Percentiles rank a stretch among this genome's conserved stretches.
phyloP scores from a whole-genome alignment of 2,329 filamentous ascomycete species.

The Clathrospora elynae region DNA sequence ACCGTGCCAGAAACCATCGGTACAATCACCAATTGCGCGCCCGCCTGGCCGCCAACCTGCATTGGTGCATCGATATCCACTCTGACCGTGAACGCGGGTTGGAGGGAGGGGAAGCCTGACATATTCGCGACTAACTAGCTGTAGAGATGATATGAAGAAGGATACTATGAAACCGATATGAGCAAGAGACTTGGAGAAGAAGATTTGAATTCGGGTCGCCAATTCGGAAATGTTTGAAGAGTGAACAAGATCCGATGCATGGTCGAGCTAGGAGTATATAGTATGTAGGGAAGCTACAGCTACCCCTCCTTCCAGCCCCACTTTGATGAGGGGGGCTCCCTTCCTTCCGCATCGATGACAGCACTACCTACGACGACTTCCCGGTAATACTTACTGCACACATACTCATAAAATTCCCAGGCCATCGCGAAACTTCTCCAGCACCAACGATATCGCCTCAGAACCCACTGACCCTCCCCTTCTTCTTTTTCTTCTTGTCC shows the following conservation, averaged over 20 bases:
- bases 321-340: slow-evolving; percentile 7
- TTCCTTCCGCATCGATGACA: slow-evolving; percentile 15
- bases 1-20: slow-evolving; percentile 40
- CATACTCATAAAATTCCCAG: too few species aligned
- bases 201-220: neutral
- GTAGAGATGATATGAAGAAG: too few species aligned
- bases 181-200: too few species aligned
- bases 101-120: slow-evolving; percentile 37
- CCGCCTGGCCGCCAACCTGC: slow-evolving; percentile 31
- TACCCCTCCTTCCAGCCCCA: slow-evolving; percentile 28
- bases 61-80: slow-evolving; percentile 38
- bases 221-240: neutral
- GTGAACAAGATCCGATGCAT: neutral
- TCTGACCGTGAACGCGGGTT: slow-evolving; percentile 40
- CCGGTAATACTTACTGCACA: neutral
- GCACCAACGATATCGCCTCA: slow-evolving; percentile 11
- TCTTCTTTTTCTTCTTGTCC: slow-evolving; percentile 45
- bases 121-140: too few species aligned
- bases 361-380: neutral
- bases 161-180: too few species aligned
- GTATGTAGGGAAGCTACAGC: slow-evolving; percentile 19
- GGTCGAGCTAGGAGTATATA: slow-evolving; percentile 1
- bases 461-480: slow-evolving; percentile 44
- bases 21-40: slow-evolving; percentile 32
- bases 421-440: too few species aligned